Evolutionary conservation across 768 basidiomycete genomes (phyloP).

Genomic region (Tulasnella sp.): DNA sequence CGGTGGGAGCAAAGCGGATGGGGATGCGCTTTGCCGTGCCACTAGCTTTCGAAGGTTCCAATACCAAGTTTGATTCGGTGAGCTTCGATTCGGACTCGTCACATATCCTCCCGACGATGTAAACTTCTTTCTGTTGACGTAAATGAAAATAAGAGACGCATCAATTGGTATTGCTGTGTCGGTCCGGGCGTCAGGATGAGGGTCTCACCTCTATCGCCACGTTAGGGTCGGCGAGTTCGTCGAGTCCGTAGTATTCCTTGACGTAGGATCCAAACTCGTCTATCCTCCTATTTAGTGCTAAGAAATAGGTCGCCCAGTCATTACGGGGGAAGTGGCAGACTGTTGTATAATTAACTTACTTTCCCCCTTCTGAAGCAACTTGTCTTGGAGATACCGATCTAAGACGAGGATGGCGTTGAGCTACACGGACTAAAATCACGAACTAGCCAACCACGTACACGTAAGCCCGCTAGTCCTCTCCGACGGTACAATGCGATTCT

Average conservation of each 20-base stretch:
- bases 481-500: conserved; percentile 22
- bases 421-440: background rate
- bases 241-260: conserved; percentile 52
- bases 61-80: conserved; percentile 55
- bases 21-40: conserved; percentile 57
- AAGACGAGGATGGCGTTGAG: background rate
- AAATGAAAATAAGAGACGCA: background rate
- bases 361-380: conserved; percentile 70
- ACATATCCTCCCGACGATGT: conserved; percentile 62
- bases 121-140: conserved; percentile 44
- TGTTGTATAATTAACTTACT: conserved; percentile 33
- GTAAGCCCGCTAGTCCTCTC: conserved; percentile 22
- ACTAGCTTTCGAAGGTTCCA: conserved; percentile 77
- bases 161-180: background rate
- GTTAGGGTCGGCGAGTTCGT: conserved; percentile 70
- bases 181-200: background rate
- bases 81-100: conserved; percentile 65
- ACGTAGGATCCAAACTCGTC: conserved; percentile 74
- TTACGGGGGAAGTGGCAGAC: background rate
- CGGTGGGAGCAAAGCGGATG: conserved; percentile 53
- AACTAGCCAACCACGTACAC: background rate
- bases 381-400: conserved; percentile 96
- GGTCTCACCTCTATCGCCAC: conserved; percentile 39
- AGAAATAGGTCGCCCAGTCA: background rate
- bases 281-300: conserved; percentile 78